Evolutionary conservation across 2,329 filamentous ascomycete genomes (phyloP), one percentile per base, ranked within the genome.

Genomic region (Calonectria naviculata): DNA sequence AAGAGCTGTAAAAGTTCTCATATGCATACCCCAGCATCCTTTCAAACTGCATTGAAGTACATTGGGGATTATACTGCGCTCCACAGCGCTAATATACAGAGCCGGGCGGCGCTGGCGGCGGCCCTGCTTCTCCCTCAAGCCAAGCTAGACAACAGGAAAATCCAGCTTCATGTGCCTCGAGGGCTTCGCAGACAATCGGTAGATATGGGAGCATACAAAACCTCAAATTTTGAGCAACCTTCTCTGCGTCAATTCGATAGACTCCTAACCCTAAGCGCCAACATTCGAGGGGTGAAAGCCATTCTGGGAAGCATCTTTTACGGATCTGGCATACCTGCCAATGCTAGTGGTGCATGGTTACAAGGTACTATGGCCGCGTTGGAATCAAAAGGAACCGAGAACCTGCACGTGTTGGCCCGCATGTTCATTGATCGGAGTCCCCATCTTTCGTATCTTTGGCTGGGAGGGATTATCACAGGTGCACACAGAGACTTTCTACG

Each of bases 261-360:
- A 28, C 46, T 49, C 15, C 46, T 49, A 24, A 29, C 46, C 46
- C 24, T 49, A 28, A 49, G 46, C 24, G 46, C 24, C 46, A 49
- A 49, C 24, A 17, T 7, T 42, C 41, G 13, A 4, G 71, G 68
- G 5, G 34, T 65, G 4, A 66, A 44, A 24, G 26, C 71, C 21
- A 9, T 73, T 65, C 63, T 73, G n/a, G 41, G 65, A 41, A 73
- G 68, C 42, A 65, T 65, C 8, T 73, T 73, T 49, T 66, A 67
- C 29, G 56, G 69, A 38, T 41, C 68, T 36, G 58, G 36, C 6
- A 41, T 71, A 56, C 62, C 68, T 44, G 46, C 38, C 54, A 73
- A 69, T 12, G 31, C 34, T 12, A 71, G 68, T 3, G 65, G 71
- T 56, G 68, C 68, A 56, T 73, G 68, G 71, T 2, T 69, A 5